Evolutionary conservation across 2,329 filamentous ascomycete species (phyloP).

Genomic region (Ceratocystis papillata): DNA sequence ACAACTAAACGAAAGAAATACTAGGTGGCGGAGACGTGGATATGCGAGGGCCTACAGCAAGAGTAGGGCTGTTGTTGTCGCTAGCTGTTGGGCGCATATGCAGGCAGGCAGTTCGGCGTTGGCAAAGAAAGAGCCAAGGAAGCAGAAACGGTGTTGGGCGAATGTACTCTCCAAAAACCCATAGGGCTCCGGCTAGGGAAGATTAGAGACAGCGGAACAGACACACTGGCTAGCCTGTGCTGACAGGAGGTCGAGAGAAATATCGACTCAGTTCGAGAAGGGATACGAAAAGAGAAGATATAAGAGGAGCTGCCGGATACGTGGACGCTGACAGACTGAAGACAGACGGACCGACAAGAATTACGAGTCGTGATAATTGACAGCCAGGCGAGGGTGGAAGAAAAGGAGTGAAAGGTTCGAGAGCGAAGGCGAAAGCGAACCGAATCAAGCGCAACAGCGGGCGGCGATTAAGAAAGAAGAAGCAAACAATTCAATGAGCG

Average conservation of each 20-base stretch:
- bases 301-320: neutral
- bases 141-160: neutral
- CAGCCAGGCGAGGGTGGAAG: neutral
- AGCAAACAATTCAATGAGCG: neutral
- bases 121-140: neutral
- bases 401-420: too few relatives aligned
- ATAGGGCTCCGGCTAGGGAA: too few relatives aligned
- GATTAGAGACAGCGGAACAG: neutral
- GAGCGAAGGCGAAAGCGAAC: neutral
- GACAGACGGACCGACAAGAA: neutral
- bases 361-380: neutral
- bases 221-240: neutral
- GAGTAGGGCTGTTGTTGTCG: neutral
- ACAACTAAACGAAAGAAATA: neutral
- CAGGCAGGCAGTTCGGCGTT: neutral
- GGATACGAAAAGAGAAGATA: neutral
- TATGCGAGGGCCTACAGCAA: neutral
- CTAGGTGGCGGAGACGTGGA: neutral
- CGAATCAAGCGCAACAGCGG: neutral
- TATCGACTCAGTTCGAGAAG: neutral
- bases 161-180: too few relatives aligned
- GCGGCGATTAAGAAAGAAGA: neutral
- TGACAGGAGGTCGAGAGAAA: neutral
- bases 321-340: neutral
- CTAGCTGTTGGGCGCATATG: conserved; percentile 16